A percentile compares a stretch with the other conserved stretches of the same genome.
phyloP scores from a whole-genome alignment of 371 early-diverging fungal species.

The Mortierella sp. region DNA sequence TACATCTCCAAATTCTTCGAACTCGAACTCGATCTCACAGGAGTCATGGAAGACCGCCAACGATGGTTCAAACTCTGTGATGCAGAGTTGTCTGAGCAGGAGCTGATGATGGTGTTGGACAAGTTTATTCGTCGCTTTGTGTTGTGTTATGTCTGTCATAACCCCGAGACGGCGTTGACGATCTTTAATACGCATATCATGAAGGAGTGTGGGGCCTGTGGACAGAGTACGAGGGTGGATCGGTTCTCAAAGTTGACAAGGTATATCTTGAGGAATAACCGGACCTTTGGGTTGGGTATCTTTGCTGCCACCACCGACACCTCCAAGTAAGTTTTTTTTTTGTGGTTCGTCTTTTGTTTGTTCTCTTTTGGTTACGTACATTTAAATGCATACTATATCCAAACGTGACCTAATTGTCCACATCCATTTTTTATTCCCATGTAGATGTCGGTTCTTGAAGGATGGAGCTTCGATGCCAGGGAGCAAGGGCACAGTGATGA shows the following conservation, averaged over 20 bases:
- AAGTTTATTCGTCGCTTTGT: constrained; percentile 57
- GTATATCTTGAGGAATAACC: constrained; percentile 34
- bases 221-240: constrained; percentile 44
- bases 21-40: constrained; percentile 50
- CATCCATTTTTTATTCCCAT: not conserved
- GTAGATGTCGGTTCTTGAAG: constrained; percentile 53
- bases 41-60: constrained; percentile 45
- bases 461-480: constrained; percentile 28
- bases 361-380: not conserved
- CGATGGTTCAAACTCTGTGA: constrained; percentile 45
- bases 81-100: constrained; percentile 29
- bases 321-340: constrained; percentile 29
- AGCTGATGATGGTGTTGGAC: constrained; percentile 45
- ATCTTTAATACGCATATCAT: constrained; percentile 48
- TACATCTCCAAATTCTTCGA: constrained; percentile 51
- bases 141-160: constrained; percentile 47
- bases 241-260: constrained; percentile 53
- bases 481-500: constrained; percentile 34
- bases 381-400: not conserved
- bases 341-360: not conserved
- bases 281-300: constrained; percentile 48
- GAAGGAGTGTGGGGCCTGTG: constrained; percentile 58
- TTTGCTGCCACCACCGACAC: constrained; percentile 28
- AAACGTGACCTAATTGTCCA: too few species aligned
- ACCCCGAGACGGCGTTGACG: constrained; percentile 54